phyloP scores from a whole-genome alignment of 2,329 filamentous ascomycete species.

The Lecanicillium sp. region DNA sequence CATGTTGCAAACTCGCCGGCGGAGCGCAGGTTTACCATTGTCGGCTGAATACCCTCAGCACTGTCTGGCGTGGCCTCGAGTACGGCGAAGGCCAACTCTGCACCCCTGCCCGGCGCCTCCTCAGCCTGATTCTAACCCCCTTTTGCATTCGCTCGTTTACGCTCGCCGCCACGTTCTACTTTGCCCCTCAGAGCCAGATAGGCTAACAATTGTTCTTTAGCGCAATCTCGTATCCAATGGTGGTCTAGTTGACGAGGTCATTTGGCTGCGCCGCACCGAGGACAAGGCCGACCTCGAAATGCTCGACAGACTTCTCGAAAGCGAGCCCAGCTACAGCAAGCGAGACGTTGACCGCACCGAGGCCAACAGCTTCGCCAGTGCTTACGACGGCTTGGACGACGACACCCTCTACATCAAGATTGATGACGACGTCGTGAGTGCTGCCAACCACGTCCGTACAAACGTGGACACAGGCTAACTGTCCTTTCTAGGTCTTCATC shows the following conservation, averaged over 20 bases:
- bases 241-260: constrained; percentile 39
- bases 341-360: constrained; percentile 29
- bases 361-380: constrained; percentile 29
- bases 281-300: constrained; percentile 33
- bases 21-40: too few relatives aligned
- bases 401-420: constrained; percentile 37
- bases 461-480: too few relatives aligned
- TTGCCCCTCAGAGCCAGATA: too few relatives aligned
- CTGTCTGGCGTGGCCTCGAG: too few relatives aligned
- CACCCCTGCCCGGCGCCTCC: too few relatives aligned
- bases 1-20: too few relatives aligned
- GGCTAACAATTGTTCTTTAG: constrained; percentile 19
- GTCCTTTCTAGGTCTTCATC: constrained; percentile 26
- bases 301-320: constrained; percentile 31
- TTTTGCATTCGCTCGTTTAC: too few relatives aligned
- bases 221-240: constrained; percentile 39
- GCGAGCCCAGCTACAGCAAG: constrained; percentile 32
- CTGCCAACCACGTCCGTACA: too few relatives aligned
- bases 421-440: constrained; percentile 32
- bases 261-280: constrained; percentile 38
- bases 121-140: too few relatives aligned
- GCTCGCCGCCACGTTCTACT: too few relatives aligned
- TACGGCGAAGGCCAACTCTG: too few relatives aligned
- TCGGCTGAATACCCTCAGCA: too few relatives aligned
- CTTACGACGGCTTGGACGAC: constrained; percentile 41